Conservation (phyloP, 257 asterid genomes). For the Phtheirospermum japonicum region DNA sequence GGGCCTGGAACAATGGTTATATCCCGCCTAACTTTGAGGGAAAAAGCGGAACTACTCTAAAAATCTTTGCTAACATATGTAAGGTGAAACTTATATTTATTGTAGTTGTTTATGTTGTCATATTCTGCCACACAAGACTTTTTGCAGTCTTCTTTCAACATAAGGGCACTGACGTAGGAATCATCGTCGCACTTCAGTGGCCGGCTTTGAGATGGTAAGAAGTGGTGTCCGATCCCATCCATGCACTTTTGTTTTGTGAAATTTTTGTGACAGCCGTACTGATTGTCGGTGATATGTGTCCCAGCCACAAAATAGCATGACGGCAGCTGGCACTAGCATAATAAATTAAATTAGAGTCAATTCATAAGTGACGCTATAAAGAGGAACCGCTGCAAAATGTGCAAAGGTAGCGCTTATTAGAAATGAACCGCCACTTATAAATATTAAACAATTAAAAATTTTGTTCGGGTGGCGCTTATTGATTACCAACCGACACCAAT, state of each 20-base stretch:
- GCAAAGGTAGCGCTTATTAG: too few species aligned
- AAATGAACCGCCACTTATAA: too few species aligned
- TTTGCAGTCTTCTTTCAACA: constrained; percentile 4
- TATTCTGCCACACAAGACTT: constrained; percentile 15
- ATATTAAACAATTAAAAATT: too few species aligned
- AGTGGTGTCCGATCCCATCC: constrained; percentile 8
- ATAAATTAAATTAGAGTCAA: background rate
- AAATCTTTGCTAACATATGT: background rate
- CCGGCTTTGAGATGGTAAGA: too few species aligned
- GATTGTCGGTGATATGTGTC: background rate
- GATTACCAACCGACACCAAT: too few species aligned
- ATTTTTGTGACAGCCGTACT: background rate
- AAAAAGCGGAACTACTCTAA: background rate
- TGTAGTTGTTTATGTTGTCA: background rate
- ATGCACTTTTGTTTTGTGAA: constrained; percentile 9
- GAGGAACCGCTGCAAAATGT: too few species aligned
- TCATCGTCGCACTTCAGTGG: constrained; percentile 3
- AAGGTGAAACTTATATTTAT: constrained; percentile 5
- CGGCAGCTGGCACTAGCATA: too few species aligned
- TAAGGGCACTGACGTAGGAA: background rate
- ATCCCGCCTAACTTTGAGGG: constrained; percentile 5
- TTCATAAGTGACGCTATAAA: too few species aligned
- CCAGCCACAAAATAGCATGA: background rate
- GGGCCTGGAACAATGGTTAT: background rate
- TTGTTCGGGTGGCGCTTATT: too few species aligned